Percentiles rank a stretch among this genome's conserved stretches.
phyloP scores from a whole-genome alignment of 805 yeast species.

The Kluyveromyces wickerhamii region DNA sequence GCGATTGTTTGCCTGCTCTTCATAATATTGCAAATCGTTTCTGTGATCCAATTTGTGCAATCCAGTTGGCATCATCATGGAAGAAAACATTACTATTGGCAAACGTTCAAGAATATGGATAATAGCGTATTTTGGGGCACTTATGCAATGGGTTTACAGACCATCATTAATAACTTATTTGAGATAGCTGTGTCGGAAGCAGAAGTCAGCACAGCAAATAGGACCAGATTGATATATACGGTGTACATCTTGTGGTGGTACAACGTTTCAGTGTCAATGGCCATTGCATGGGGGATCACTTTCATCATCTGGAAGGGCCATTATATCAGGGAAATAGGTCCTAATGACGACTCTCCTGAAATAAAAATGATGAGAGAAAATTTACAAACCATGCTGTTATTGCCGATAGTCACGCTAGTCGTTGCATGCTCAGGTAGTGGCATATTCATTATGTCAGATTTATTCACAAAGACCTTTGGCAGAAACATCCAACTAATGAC shows the following conservation, averaged over 20 bases:
- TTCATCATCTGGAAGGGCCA: constrained; percentile 37
- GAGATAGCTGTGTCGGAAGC: constrained; percentile 32
- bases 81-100: constrained; percentile 19
- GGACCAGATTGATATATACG: constrained; percentile 38
- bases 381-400: constrained; percentile 49
- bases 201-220: constrained; percentile 12
- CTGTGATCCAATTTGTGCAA: constrained; percentile 33
- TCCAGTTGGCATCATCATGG: background rate
- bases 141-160: constrained; percentile 68
- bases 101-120: constrained; percentile 32
- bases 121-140: constrained; percentile 67
- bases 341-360: constrained; percentile 6
- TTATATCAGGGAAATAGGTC: constrained; percentile 21
- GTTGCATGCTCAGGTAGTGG: constrained; percentile 72
- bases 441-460: constrained; percentile 33
- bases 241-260: constrained; percentile 72
- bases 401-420: constrained; percentile 75
- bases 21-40: constrained; percentile 35
- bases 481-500: constrained; percentile 39
- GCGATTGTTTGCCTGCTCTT: constrained; percentile 46
- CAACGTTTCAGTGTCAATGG: constrained; percentile 43
- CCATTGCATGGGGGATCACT: constrained; percentile 56
- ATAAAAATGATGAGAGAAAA: constrained; percentile 29
- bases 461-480: constrained; percentile 37
- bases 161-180: constrained; percentile 53